Evolutionary conservation across 2,329 filamentous ascomycete genomes (phyloP), one percentile per base, ranked within the genome.

Genomic region (Colletotrichum salicis): DNA sequence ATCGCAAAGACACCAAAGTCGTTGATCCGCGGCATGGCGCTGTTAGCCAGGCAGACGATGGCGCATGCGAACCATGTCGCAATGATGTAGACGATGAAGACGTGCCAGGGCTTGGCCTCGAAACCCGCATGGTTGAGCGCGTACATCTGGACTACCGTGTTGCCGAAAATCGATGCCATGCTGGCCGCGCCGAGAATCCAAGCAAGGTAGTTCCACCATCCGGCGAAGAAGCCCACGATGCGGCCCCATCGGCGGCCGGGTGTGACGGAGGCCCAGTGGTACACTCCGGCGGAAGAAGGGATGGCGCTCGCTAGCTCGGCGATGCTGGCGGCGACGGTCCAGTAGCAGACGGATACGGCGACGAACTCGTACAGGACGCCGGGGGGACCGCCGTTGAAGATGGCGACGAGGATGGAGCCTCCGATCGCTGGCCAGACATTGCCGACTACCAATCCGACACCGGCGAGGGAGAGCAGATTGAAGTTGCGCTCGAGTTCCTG

Each of bases 361-460:
- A 85, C 77, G 76, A 91, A 90, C 80, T 91, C 90, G 79, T 91
- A 92, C 2, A 92, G 80, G 0, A 90, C 86, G 15, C 89, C 89
- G 0, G 90, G 86, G 0, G 89, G 87, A 0, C 90, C 90, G 73
- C 90, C 90, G 79, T 92, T 91, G 76, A 83, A 86, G 71, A 91
- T 85, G 27, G 88, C 87, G 55, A 86, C 81, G 15, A 85, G 83
- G 64, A 83, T 83, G 11, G 82, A 82, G 29, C 84, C 83, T 22
- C 83, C 84, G 11, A 85, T 82, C 4, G 83, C 82, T 1, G 82
- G 80, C 84, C 84, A 85, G 29, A 82, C 80, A 54, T 84, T 85
- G 7, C 83, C 83, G 24, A 84, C 80, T 15, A 82, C 79, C 15
- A 85, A 79, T 2, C 82, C 83, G 24, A 85, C 76, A 52, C 82